Conservation (phyloP, 345 rosid genomes). For the Rubroshorea leprosula region DNA sequence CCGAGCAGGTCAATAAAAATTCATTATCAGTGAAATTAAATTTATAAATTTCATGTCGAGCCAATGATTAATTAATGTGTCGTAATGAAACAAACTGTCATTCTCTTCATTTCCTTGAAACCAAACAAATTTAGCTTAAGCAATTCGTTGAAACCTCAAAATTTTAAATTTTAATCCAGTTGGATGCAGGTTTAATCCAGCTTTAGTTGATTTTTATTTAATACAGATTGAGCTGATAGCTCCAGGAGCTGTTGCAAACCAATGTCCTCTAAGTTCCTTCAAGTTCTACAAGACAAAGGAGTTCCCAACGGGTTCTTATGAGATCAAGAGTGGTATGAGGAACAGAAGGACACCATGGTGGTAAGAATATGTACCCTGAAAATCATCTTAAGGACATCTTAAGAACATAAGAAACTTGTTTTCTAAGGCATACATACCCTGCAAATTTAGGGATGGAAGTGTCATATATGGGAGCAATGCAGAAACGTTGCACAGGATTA, state of each 20-base stretch:
- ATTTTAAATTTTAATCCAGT: too few species aligned
- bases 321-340: conserved; percentile 36
- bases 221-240: conserved; percentile 44
- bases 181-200: too few species aligned
- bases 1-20: conserved; percentile 30
- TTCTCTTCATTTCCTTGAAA: too few species aligned
- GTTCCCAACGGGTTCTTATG: conserved; percentile 39
- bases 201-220: too few species aligned
- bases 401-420: not conserved
- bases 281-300: conserved; percentile 44
- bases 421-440: not conserved
- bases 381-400: not conserved
- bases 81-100: too few species aligned
- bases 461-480: conserved; percentile 43
- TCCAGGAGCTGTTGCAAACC: conserved; percentile 35
- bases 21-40: too few species aligned
- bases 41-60: too few species aligned
- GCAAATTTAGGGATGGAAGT: conserved; percentile 49
- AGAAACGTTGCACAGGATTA: conserved; percentile 28
- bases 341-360: conserved; percentile 62
- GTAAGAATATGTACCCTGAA: conserved; percentile 24
- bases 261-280: conserved; percentile 50
- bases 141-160: too few species aligned
- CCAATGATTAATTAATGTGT: too few species aligned
- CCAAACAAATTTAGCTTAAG: too few species aligned